phyloP scores from a whole-genome alignment of 371 early-diverging fungal genomes.

The Apophysomyces ossiformis region DNA sequence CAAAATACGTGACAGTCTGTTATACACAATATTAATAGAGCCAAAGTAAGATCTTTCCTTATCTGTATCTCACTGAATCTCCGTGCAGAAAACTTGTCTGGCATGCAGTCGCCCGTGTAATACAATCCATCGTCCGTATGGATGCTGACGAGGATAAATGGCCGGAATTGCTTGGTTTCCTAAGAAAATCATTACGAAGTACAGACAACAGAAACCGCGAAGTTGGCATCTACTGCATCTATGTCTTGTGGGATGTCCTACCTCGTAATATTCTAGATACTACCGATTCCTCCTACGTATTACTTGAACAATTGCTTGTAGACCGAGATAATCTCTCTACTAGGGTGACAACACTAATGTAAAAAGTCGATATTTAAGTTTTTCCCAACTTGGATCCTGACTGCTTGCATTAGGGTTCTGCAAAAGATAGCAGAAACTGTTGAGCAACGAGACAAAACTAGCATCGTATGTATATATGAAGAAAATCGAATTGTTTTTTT shows the following conservation, averaged over 20 bases:
- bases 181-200: conserved; percentile 76
- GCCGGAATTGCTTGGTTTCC: conserved; percentile 76
- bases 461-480: conserved; percentile 51
- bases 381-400: background rate
- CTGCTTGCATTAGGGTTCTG: conserved; percentile 50
- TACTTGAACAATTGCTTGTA: conserved; percentile 70
- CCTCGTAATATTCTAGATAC: conserved; percentile 73
- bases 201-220: conserved; percentile 76
- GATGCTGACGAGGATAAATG: conserved; percentile 79
- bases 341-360: conserved; percentile 74
- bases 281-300: conserved; percentile 64
- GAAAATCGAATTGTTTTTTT: background rate
- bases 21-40: conserved; percentile 73
- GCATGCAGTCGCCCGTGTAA: conserved; percentile 80
- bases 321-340: conserved; percentile 65
- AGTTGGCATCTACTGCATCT: conserved; percentile 81
- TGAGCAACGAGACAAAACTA: conserved; percentile 67
- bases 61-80: background rate
- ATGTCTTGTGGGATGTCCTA: conserved; percentile 80
- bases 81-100: conserved; percentile 64
- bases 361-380: conserved; percentile 14
- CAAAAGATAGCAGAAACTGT: conserved; percentile 86
- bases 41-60: conserved; percentile 58
- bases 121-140: conserved; percentile 80
- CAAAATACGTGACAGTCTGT: conserved; percentile 66